Conservation (phyloP, 2,329 filamentous ascomycete species). For the Xylariaceae sp. region DNA sequence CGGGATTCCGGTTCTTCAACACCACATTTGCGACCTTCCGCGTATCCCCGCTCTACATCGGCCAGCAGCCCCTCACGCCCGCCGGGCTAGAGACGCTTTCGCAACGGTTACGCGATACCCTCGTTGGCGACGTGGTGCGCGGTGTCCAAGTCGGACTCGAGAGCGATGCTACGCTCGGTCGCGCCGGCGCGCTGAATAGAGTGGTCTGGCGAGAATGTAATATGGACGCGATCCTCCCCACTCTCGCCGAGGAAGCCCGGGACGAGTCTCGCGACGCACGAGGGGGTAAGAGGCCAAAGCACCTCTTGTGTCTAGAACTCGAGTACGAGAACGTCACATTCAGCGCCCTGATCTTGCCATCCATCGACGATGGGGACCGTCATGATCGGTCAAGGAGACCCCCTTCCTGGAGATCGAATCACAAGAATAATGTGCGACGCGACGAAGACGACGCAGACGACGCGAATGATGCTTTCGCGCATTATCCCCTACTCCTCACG, state of each 20-base stretch:
- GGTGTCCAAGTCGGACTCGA: conserved; percentile 47
- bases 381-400: not conserved
- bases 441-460: not conserved
- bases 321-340: conserved; percentile 49
- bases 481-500: conserved; percentile 48
- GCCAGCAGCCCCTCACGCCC: conserved; percentile 35
- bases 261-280: conserved; percentile 8
- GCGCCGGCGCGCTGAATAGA: conserved; percentile 40
- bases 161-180: conserved; percentile 34
- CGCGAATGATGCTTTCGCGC: conserved; percentile 34
- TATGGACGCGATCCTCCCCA: conserved; percentile 27
- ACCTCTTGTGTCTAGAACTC: conserved; percentile 41
- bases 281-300: conserved; percentile 2
- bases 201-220: conserved; percentile 46
- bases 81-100: conserved; percentile 40
- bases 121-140: conserved; percentile 55
- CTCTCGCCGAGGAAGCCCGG: conserved; percentile 11
- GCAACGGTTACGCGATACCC: conserved; percentile 45
- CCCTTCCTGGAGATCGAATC: conserved; percentile 23
- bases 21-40: conserved; percentile 54
- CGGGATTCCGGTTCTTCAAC: conserved; percentile 45
- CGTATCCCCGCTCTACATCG: conserved; percentile 48
- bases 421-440: not conserved
- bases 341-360: conserved; percentile 46
- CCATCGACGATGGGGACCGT: conserved; percentile 10